A percentile compares a stretch with the other conserved stretches of the same genome.
phyloP scores from a whole-genome alignment of 345 rosid species.

The Hypericum perforatum region DNA sequence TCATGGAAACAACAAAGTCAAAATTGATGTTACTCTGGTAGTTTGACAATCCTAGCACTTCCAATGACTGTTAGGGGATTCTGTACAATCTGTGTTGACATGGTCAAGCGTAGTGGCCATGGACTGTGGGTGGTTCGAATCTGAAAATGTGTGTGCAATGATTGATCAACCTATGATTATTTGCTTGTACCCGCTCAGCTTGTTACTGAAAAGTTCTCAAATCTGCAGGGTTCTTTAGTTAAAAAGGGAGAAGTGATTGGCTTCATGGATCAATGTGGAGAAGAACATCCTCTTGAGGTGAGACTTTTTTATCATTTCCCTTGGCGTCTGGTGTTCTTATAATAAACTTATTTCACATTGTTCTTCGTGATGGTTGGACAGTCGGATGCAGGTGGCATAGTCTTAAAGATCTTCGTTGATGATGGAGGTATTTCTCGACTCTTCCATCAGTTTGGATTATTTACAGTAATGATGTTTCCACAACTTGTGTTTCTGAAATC shows the following conservation, averaged over 20 bases:
- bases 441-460: too few relatives aligned
- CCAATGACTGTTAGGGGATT: too few relatives aligned
- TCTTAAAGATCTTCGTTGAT: constrained; percentile 63
- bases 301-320: constrained; percentile 15
- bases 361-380: constrained; percentile 33
- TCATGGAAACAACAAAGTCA: too few relatives aligned
- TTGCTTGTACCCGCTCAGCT: background rate
- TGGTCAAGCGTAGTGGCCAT: too few relatives aligned
- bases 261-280: constrained; percentile 69
- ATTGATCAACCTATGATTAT: background rate
- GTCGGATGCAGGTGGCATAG: constrained; percentile 88
- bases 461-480: too few relatives aligned
- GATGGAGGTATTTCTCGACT: constrained; percentile 59
- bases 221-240: constrained; percentile 63
- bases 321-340: background rate
- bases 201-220: background rate
- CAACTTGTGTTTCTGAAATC: too few relatives aligned
- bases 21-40: too few relatives aligned
- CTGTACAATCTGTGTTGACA: too few relatives aligned
- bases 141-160: too few relatives aligned
- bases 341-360: constrained; percentile 3
- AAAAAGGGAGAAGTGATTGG: constrained; percentile 88
- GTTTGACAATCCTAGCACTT: too few relatives aligned
- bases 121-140: too few relatives aligned
- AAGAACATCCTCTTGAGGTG: constrained; percentile 79